Evolutionary conservation across 2,329 filamentous ascomycete genomes (phyloP), one percentile per base, ranked within the genome.

Genomic region (Xylariaceae sp.): DNA sequence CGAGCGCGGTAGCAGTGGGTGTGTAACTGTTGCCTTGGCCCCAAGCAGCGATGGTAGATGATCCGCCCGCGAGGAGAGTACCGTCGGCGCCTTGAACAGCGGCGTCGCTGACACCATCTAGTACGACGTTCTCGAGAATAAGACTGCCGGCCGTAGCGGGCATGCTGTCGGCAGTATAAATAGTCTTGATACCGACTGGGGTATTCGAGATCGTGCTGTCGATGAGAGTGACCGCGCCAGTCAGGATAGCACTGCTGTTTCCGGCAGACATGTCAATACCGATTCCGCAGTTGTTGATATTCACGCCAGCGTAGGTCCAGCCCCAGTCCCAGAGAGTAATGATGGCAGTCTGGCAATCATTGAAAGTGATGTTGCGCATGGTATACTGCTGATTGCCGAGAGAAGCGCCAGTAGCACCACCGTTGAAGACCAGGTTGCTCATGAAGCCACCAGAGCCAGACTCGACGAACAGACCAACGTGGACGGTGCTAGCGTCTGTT

Each of bases 321-420:
- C 80, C 80, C 86, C 86, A 90, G 67, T 86, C 79, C 86, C 86
- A 89, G 56, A 85, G 78, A 68, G 87, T 80, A 62, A 77, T 81
- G 45, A 88, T 80, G 42, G 80, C 78, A 7, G 83, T 87, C 55
- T 80, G 74, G 66, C 81, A 83, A 62, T 76, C 72, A 56, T 82
- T 81, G 70, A 89, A 89, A 14, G 74, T 77, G 44, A 88, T 57
- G 64, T 87, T 85, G 39, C 82, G 75, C 54, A 82, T 82, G 2
- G 83, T 87, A 62, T 87, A 89, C 63, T 89, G 85, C 49, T 87
- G 74, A 63, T 87, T 85, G 15, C 81, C 78, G 70, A 86, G 76
- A 54, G 80, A 83, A 42, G 82, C 81, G 55, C 84, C 83, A 14
- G 72, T 71, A 3, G 74, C 74, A 53, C 81, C 81, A 47, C 81